These are phyloP conservation scores for Phyllosticta capitalensis DNA, from an alignment of 2,329 filamentous ascomycete species.

Conservation along the genomic window DNA sequence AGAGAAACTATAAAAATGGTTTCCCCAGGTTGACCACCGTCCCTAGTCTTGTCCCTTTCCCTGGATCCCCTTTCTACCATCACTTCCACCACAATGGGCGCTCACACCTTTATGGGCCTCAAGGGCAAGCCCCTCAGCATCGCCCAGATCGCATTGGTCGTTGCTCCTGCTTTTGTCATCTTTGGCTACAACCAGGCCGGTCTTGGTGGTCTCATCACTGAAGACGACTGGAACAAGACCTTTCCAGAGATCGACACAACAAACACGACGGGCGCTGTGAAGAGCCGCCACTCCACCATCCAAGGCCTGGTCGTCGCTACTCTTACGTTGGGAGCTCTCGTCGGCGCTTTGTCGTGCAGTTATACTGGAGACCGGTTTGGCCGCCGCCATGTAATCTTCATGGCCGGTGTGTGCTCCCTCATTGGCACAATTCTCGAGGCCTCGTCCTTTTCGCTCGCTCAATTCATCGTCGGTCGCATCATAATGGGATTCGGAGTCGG, in stretches of 20 bases:
- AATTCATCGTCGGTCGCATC: slow-evolving; percentile 38
- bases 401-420: slow-evolving; percentile 31
- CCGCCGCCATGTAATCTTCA: slow-evolving; percentile 36
- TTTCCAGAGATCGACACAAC: slow-evolving; percentile 44
- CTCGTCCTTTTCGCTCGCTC: slow-evolving; percentile 35
- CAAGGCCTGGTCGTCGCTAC: slow-evolving; percentile 38
- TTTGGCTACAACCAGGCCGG: slow-evolving; percentile 46
- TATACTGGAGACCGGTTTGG: slow-evolving; percentile 38
- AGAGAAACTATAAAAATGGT: not conserved
- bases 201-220: slow-evolving; percentile 38
- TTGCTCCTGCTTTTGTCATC: slow-evolving; percentile 35
- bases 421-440: slow-evolving; percentile 37
- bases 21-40: not conserved
- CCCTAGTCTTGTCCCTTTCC: not conserved
- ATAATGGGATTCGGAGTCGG: slow-evolving; percentile 37
- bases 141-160: slow-evolving; percentile 28
- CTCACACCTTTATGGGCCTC: slow-evolving; percentile 18
- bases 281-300: slow-evolving; percentile 36
- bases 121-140: slow-evolving; percentile 21
- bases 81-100: slow-evolving; percentile 41
- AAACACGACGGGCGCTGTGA: slow-evolving; percentile 31
- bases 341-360: slow-evolving; percentile 37
- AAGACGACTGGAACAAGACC: slow-evolving; percentile 30
- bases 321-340: slow-evolving; percentile 38
- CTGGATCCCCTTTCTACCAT: slow-evolving; percentile 17